Percentiles rank a stretch among this genome's conserved stretches.
Conservation (phyloP, 371 early-diverging fungal species). For the Lichtheimia corymbifera region DNA sequence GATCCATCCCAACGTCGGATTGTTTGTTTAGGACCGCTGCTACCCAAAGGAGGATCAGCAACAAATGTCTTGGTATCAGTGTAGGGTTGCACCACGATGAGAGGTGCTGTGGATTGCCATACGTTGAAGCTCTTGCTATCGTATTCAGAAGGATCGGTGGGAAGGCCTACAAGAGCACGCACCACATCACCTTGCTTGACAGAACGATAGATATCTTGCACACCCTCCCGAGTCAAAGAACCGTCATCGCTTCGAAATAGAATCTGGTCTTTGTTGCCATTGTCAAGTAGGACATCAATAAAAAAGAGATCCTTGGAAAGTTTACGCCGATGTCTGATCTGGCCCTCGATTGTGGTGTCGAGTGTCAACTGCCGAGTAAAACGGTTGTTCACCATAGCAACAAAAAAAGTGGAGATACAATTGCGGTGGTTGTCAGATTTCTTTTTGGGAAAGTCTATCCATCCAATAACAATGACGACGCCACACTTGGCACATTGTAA, state of each 20-base stretch:
- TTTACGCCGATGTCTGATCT: conserved; percentile 51
- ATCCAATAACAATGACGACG: too few relatives aligned
- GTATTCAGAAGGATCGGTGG: conserved; percentile 36
- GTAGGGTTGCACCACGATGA: conserved; percentile 35
- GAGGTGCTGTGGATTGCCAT: conserved; percentile 42
- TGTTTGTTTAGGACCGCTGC: conserved; percentile 18
- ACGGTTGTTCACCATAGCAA: background rate
- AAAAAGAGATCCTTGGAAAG: conserved; percentile 49
- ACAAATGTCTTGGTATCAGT: conserved; percentile 28
- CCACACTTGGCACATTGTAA: too few relatives aligned
- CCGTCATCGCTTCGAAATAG: conserved; percentile 54
- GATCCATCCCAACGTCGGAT: conserved; percentile 18
- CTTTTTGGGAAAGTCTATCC: too few relatives aligned
- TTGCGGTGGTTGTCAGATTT: too few relatives aligned
- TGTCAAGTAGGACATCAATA: conserved; percentile 43
- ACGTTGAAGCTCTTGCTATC: conserved; percentile 32
- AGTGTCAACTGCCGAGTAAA: conserved; percentile 6
- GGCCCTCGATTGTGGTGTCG: conserved; percentile 26
- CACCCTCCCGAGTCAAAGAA: conserved; percentile 17
- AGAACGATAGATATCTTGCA: conserved; percentile 33
- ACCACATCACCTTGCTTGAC: conserved; percentile 40
- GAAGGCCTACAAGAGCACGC: conserved; percentile 28
- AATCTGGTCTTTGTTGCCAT: conserved; percentile 36
- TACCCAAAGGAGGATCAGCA: conserved; percentile 47
- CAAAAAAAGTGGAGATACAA: background rate